These are phyloP conservation scores for Cercophora samala DNA, from an alignment of 495 filamentous ascomycete species.

Conservation along the genomic window DNA sequence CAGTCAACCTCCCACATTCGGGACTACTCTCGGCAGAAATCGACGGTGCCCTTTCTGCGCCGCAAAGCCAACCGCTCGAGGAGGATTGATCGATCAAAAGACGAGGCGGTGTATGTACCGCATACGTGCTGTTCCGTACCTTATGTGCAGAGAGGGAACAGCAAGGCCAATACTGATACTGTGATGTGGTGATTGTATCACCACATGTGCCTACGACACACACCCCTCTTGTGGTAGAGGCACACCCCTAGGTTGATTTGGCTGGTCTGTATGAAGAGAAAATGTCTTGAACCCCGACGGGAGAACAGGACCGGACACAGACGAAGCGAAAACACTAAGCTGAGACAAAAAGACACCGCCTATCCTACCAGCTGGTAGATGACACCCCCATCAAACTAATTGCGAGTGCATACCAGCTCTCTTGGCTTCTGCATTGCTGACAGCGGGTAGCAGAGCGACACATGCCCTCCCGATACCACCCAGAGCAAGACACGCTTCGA, in stretches of 20 bases:
- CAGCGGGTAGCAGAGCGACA: neutral
- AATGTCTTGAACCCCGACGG: neutral
- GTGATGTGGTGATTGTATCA: neutral
- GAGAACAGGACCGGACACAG: neutral
- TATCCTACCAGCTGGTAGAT: neutral
- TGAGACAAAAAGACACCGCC: neutral
- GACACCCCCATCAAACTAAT: neutral
- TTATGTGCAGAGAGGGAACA: neutral
- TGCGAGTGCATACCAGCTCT: neutral
- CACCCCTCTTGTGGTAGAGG: neutral
- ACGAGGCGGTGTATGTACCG: neutral
- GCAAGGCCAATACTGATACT: neutral
- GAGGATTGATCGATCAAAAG: neutral
- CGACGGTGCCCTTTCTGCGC: neutral
- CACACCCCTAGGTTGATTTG: neutral
- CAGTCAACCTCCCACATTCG: neutral
- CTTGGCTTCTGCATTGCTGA: neutral
- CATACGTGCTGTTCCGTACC: neutral
- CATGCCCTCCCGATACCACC: neutral
- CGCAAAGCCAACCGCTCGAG: neutral
- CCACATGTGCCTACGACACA: neutral
- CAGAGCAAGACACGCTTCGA: neutral
- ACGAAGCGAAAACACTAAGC: neutral
- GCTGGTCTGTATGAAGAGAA: neutral
- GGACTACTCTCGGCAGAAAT: neutral